Base-by-base conservation (phyloP, 2,329 filamentous ascomycete genomes). In the Graphilbum fragrans region DNA sequence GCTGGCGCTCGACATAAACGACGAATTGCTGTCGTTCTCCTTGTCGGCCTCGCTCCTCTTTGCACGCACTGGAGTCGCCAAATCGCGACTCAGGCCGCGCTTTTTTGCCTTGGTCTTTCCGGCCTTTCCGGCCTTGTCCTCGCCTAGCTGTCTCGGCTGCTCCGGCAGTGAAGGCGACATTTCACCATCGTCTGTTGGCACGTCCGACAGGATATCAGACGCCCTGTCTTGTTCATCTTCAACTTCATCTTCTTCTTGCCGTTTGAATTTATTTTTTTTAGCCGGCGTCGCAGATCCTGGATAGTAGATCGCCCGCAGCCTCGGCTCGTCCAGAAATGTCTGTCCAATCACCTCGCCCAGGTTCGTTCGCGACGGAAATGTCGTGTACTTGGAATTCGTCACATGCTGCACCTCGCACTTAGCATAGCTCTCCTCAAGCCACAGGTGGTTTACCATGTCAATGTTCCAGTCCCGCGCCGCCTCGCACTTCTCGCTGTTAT, bases 351-450 rank as follows among this genome's bases (percentile, higher is more conserved):
- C 77, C 59, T 96, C 92, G 39, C 87, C 84, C 6, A 98, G 70
- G 56, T 98, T 96, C 2, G 90, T 96, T 43, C 87, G 75, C 11
- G 74, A 72, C 16, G 92, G 92, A 50, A 96, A 98, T 55, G 87
- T 80, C 1, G 74, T 86, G 56, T 94, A 98, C 47, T 82, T 80
- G 9, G 73, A 67, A 39, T 84, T 75, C 4, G 82, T 82, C 19
- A 88, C 64, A 1, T 76, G 74, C 56, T 86, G 82, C 44, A 82
- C 66, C 54, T 83, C 73, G 65, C 87, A 94, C 56, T 83, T 86
- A 2, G 90, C 86, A 55, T 96, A 98, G 60, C 87, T 93, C 55
- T 98, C 92, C 59, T 98, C 92, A 36, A 98, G 72, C 92, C 92
- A 98, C 1, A 98, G 70, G 57, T 98, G 92, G 58, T 96, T 98